These are phyloP conservation scores for Tetradesmus lagerheimii DNA, from an alignment of 139 green algal species.

Conservation along the genomic window DNA sequence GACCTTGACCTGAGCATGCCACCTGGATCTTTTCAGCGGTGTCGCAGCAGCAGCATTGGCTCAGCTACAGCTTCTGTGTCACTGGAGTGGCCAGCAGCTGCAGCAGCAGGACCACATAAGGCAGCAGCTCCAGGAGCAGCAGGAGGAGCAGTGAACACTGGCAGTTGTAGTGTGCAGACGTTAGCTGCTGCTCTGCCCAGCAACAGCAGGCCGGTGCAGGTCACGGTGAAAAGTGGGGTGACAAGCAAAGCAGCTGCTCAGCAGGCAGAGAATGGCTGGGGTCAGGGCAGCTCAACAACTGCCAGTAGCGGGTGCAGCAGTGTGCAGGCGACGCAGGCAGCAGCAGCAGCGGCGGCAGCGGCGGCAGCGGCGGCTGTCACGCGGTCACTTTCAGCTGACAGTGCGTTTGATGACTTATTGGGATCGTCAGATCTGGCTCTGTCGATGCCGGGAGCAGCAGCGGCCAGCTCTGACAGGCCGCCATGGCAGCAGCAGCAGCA, in stretches of 20 bases:
- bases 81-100: neutral
- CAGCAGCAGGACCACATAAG: neutral
- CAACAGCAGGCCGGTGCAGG: neutral
- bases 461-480: neutral
- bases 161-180: neutral
- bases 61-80: neutral
- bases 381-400: neutral
- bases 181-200: neutral
- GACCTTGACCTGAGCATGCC: neutral
- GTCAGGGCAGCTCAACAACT: neutral
- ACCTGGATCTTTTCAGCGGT: neutral
- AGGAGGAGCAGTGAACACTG: neutral
- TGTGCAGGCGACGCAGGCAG: neutral
- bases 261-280: neutral
- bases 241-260: neutral
- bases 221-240: neutral
- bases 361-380: neutral
- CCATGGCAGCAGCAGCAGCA: neutral
- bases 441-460: neutral
- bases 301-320: neutral
- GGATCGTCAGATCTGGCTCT: neutral
- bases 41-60: neutral
- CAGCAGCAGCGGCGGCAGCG: neutral
- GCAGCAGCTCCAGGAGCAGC: neutral
- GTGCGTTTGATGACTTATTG: constrained; percentile 16